These are phyloP conservation scores for Rubia yunnanensis DNA, from an alignment of 257 asterid species.

Conservation along the genomic window DNA sequence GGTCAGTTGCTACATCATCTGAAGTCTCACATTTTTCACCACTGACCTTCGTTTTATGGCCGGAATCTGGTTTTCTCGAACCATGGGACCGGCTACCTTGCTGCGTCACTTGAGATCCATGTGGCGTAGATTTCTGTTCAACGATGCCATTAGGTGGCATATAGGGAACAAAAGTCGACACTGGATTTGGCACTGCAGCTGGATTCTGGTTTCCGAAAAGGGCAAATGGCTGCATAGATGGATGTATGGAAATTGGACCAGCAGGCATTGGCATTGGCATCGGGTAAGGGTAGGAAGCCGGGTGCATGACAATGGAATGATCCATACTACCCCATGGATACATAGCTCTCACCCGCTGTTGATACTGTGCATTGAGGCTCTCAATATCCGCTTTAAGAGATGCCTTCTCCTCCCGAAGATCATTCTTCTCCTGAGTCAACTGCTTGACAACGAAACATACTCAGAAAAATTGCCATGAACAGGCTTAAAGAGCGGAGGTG, in stretches of 20 bases:
- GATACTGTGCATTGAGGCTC: slow-evolving; percentile 68
- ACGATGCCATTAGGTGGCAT: slow-evolving; percentile 56
- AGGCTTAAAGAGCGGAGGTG: background rate
- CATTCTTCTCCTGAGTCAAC: slow-evolving; percentile 58
- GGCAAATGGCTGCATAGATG: slow-evolving; percentile 84
- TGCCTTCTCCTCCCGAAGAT: slow-evolving; percentile 69
- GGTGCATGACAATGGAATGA: slow-evolving; percentile 88
- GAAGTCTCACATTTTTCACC: slow-evolving; percentile 55
- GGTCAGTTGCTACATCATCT: slow-evolving; percentile 72
- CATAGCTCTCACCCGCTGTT: slow-evolving; percentile 73
- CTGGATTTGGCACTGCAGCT: slow-evolving; percentile 53
- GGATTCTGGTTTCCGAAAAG: slow-evolving; percentile 71
- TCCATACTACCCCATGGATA: slow-evolving; percentile 96
- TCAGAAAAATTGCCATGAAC: slow-evolving; percentile 16
- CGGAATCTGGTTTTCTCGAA: slow-evolving; percentile 53
- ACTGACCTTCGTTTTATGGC: slow-evolving; percentile 55
- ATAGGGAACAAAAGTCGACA: slow-evolving; percentile 71
- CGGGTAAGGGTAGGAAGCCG: slow-evolving; percentile 77
- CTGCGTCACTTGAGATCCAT: slow-evolving; percentile 50
- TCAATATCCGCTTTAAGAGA: slow-evolving; percentile 54
- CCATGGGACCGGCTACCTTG: slow-evolving; percentile 46
- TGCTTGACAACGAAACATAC: slow-evolving; percentile 25
- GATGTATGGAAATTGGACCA: slow-evolving; percentile 88
- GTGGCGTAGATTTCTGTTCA: slow-evolving; percentile 66
- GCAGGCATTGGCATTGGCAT: slow-evolving; percentile 80